Conservation (phyloP, 805 yeast genomes). For the Candida broadrunensis region DNA sequence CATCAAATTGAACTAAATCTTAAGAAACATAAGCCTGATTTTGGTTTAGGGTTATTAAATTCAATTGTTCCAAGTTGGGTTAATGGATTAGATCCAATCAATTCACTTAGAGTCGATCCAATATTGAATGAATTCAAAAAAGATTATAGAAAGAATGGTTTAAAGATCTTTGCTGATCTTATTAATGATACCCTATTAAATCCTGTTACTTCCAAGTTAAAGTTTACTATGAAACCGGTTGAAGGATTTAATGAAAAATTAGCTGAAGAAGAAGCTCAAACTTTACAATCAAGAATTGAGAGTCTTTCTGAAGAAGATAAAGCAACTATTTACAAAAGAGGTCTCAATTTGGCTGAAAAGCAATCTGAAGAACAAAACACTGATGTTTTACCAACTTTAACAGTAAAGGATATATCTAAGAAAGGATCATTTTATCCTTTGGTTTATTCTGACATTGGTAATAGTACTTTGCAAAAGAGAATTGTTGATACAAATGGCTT, state of each 20-base stretch:
- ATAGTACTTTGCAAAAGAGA: constrained; percentile 43
- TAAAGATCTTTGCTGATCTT: constrained; percentile 54
- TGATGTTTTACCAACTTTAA: constrained; percentile 75
- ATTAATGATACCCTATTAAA: constrained; percentile 51
- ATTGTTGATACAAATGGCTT: constrained; percentile 78
- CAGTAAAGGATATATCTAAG: constrained; percentile 68
- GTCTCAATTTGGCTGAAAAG: constrained; percentile 53
- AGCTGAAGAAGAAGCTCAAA: constrained; percentile 52
- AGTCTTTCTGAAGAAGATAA: constrained; percentile 54
- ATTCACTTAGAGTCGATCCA: constrained; percentile 61
- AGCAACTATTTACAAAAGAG: constrained; percentile 56
- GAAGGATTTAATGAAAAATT: constrained; percentile 50
- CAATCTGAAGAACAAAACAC: constrained; percentile 73
- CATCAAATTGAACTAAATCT: constrained; percentile 83
- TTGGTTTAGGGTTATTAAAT: constrained; percentile 76
- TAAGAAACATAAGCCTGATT: constrained; percentile 85
- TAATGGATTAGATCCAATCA: constrained; percentile 75
- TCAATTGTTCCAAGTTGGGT: constrained; percentile 84
- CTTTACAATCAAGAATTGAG: constrained; percentile 45
- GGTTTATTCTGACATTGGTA: constrained; percentile 22
- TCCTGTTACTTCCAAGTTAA: constrained; percentile 52
- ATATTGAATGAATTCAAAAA: constrained; percentile 56
- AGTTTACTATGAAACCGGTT: constrained; percentile 74
- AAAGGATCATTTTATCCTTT: constrained; percentile 40
- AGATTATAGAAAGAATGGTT: constrained; percentile 53